A percentile compares a stretch with the other conserved stretches of the same genome.
These are phyloP conservation scores for Nicotiana knightiana DNA, from an alignment of 257 asterid species.

Conservation along the genomic window DNA sequence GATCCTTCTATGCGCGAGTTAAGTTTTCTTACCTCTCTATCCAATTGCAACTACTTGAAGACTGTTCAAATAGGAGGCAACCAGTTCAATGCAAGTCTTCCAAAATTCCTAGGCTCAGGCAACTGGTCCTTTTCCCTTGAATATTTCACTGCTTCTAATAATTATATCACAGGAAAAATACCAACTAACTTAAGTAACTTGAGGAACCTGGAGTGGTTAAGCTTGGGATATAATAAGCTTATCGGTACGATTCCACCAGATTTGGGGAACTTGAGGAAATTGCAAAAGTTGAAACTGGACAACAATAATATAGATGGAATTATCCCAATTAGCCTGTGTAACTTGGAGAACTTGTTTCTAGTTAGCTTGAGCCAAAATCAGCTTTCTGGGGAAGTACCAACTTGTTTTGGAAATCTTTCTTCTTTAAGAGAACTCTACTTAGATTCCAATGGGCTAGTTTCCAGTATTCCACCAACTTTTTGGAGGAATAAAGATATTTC, in stretches of 20 bases:
- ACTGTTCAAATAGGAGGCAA: background rate
- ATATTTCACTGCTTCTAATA: background rate
- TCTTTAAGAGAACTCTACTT: conserved; percentile 1
- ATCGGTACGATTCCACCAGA: conserved; percentile 14
- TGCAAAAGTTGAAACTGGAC: background rate
- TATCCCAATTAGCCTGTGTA: conserved; percentile 15
- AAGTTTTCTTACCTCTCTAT: conserved; percentile 11
- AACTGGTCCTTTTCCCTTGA: conserved; percentile 17
- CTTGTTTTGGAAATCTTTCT: conserved; percentile 14
- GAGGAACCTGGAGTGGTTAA: conserved; percentile 2
- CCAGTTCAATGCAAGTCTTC: conserved; percentile 16
- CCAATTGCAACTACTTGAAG: conserved; percentile 4
- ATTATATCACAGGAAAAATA: conserved; percentile 16
- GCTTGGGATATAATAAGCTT: conserved; percentile 1
- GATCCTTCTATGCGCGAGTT: background rate
- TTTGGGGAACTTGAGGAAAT: conserved; percentile 9
- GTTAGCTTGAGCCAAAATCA: background rate
- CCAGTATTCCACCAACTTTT: conserved; percentile 14
- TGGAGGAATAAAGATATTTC: conserved; percentile 3
- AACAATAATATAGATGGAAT: conserved; percentile 8
- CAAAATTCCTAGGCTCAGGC: conserved; percentile 6
- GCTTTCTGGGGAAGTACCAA: conserved; percentile 18
- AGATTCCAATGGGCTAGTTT: background rate
- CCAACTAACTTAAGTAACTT: conserved; percentile 17
- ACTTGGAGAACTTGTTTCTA: background rate